These are phyloP conservation scores for Arthrocladium fulminans DNA, from an alignment of 2,329 filamentous ascomycete species.

Conservation along the genomic window DNA sequence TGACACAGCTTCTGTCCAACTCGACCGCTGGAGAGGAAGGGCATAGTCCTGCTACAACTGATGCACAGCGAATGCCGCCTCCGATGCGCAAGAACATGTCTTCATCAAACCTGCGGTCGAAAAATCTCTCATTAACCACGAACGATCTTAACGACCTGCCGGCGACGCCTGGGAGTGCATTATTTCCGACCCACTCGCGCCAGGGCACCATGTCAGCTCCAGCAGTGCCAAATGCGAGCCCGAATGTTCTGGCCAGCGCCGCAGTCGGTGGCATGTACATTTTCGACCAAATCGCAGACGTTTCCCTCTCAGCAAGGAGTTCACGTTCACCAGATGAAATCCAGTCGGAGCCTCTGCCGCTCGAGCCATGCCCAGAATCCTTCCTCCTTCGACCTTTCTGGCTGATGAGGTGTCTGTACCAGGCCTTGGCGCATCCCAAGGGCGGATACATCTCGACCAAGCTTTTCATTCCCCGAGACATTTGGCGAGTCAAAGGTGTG, in stretches of 20 bases:
- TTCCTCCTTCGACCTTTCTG: constrained; percentile 90
- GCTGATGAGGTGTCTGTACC: constrained; percentile 90
- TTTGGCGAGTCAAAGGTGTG: constrained; percentile 88
- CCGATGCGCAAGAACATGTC: constrained; percentile 59
- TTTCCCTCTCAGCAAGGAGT: constrained; percentile 42
- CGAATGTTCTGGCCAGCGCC: constrained; percentile 40
- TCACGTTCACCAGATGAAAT: constrained; percentile 55
- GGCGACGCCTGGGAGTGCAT: constrained; percentile 62
- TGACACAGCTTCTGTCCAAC: constrained; percentile 37
- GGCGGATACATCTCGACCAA: constrained; percentile 88
- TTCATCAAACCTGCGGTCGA: constrained; percentile 59
- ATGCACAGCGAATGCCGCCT: constrained; percentile 16
- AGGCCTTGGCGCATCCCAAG: constrained; percentile 81
- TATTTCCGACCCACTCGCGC: constrained; percentile 46
- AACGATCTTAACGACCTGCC: constrained; percentile 56
- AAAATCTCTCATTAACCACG: constrained; percentile 61
- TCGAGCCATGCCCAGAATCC: constrained; percentile 88
- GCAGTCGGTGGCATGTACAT: constrained; percentile 61
- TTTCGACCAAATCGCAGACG: constrained; percentile 72
- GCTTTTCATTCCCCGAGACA: constrained; percentile 83
- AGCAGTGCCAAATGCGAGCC: constrained; percentile 58
- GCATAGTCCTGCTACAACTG: constrained; percentile 27
- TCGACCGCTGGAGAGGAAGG: constrained; percentile 32
- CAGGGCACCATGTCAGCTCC: constrained; percentile 46
- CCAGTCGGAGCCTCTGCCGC: constrained; percentile 54